phyloP scores from a whole-genome alignment of 176 grass and related monocot genomes.

The Aechmea fasciata region DNA sequence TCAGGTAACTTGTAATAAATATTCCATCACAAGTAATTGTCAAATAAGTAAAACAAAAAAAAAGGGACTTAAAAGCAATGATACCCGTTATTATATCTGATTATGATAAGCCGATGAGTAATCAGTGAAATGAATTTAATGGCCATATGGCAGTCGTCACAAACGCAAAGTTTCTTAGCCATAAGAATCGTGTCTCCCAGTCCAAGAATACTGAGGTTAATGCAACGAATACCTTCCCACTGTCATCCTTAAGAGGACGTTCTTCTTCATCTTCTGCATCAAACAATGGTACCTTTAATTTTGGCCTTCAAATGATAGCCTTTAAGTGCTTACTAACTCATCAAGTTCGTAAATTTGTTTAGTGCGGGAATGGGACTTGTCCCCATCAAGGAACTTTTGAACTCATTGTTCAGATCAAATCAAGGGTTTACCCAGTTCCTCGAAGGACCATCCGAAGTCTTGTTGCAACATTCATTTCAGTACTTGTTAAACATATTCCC shows the following conservation, averaged over 20 bases:
- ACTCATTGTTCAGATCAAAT: constrained; percentile 38
- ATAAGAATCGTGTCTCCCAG: constrained; percentile 39
- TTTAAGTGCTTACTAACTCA: constrained; percentile 47
- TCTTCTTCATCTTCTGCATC: constrained; percentile 59
- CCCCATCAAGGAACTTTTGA: constrained; percentile 48
- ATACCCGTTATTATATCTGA: constrained; percentile 49
- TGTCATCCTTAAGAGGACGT: constrained; percentile 50
- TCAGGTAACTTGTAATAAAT: too few relatives aligned
- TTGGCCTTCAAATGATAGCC: constrained; percentile 39
- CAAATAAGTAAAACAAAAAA: constrained; percentile 30
- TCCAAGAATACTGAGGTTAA: constrained; percentile 33
- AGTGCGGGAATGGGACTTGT: constrained; percentile 36
- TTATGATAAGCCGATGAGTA: constrained; percentile 31
- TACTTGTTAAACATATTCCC: constrained; percentile 45
- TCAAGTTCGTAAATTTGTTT: constrained; percentile 41
- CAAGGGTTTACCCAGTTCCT: constrained; percentile 37
- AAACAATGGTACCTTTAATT: constrained; percentile 52
- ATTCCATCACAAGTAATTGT: constrained; percentile 41
- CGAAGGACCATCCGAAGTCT: constrained; percentile 44
- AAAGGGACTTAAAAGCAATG: constrained; percentile 56
- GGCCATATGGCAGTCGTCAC: constrained; percentile 39
- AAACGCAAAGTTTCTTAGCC: constrained; percentile 55
- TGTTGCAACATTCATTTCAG: constrained; percentile 43
- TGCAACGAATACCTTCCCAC: constrained; percentile 50
- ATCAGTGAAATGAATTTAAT: constrained; percentile 55